These are phyloP conservation scores for Thielaviopsis euricoi DNA, from an alignment of 2,329 filamentous ascomycete species.

Conservation along the genomic window DNA sequence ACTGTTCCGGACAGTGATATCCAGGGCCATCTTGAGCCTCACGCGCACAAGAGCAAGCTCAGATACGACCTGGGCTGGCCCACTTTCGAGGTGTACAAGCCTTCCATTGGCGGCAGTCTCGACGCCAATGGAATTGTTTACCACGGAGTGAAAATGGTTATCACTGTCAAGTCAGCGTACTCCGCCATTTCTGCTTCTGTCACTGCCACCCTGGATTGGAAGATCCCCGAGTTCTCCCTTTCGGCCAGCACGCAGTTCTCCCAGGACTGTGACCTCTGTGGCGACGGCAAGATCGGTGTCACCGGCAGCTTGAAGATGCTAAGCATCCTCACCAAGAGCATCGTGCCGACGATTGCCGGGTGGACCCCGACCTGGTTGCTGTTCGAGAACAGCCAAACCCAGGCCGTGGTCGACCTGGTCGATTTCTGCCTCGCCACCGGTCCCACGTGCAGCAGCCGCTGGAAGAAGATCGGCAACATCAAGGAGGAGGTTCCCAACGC, in stretches of 20 bases:
- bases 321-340: not conserved
- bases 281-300: not conserved
- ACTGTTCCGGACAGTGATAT: conserved; percentile 10
- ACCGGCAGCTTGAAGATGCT: not conserved
- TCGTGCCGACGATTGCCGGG: not conserved
- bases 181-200: not conserved
- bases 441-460: not conserved
- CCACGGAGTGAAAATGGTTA: not conserved
- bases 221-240: conserved; percentile 1
- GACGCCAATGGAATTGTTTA: not conserved
- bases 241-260: not conserved
- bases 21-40: not conserved
- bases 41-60: not conserved
- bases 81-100: not conserved
- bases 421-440: conserved; percentile 3
- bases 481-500: conserved; percentile 1
- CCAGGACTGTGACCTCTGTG: not conserved
- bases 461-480: not conserved
- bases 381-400: not conserved
- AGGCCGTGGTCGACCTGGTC: not conserved
- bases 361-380: not conserved
- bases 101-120: not conserved
- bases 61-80: not conserved
- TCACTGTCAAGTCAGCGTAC: not conserved
- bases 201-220: not conserved